Conservation (phyloP, 345 rosid species). For the Hirschfeldia incana region DNA sequence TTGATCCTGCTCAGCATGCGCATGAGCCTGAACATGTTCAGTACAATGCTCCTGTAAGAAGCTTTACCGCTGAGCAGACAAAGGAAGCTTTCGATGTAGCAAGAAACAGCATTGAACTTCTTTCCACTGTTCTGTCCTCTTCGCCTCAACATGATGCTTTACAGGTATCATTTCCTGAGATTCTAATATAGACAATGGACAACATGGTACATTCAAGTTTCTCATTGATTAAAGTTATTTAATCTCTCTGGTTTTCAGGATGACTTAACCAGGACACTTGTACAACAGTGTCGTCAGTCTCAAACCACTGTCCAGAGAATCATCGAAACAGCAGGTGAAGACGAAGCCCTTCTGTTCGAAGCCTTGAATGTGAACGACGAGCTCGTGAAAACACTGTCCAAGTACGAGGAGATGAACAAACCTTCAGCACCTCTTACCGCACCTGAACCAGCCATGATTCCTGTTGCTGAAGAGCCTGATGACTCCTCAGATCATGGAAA, state of each 20-base stretch:
- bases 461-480: slow-evolving; percentile 81
- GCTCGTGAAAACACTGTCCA: slow-evolving; percentile 75
- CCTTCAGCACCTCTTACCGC: slow-evolving; percentile 47
- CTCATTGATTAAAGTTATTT: too few species aligned
- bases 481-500: slow-evolving; percentile 60
- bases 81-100: slow-evolving; percentile 96
- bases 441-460: slow-evolving; percentile 92
- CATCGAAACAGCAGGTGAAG: slow-evolving; percentile 84
- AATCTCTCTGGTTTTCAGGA: slow-evolving; percentile 50
- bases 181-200: not conserved
- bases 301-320: slow-evolving; percentile 73
- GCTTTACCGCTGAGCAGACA: slow-evolving; percentile 76
- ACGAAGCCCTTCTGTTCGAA: slow-evolving; percentile 91
- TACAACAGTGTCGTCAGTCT: slow-evolving; percentile 83
- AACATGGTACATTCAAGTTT: too few species aligned
- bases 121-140: slow-evolving; percentile 83
- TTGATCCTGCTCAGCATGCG: slow-evolving; percentile 50
- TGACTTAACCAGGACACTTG: slow-evolving; percentile 74
- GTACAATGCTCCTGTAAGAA: slow-evolving; percentile 53
- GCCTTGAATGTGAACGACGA: slow-evolving; percentile 96
- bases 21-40: slow-evolving; percentile 39
- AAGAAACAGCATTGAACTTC: slow-evolving; percentile 93
- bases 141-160: slow-evolving; percentile 83
- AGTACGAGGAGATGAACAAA: slow-evolving; percentile 71
- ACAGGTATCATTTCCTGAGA: slow-evolving; percentile 50